Evolutionary conservation across 2,329 filamentous ascomycete genomes (phyloP), one percentile per base, ranked within the genome.

Genomic region (Epichloe bromicola): DNA sequence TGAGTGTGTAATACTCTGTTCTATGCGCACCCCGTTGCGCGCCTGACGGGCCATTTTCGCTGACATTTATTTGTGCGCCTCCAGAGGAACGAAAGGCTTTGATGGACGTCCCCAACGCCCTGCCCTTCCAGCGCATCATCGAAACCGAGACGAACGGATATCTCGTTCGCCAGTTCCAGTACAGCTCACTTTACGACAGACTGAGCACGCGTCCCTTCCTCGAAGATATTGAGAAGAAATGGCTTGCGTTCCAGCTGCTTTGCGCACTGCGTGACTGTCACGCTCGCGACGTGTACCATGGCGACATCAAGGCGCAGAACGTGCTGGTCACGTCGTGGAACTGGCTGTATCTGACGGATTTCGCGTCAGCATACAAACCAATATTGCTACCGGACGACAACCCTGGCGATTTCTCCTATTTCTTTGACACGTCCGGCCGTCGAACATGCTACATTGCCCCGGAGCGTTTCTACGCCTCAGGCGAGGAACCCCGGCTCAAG

Each of bases 261-360:
- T 96, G 89, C 66, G 90, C 88, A 3, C 73, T 98, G 53, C 83
- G 90, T 51, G 94, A 98, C 67, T 96, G 88, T 60, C 93, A 98
- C 66, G 76, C 85, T 30, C 79, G 85, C 45, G 87, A 94, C 60
- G 76, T 98, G 48, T 97, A 90, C 65, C 93, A 98, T 64, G 94
- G 93, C 52, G 94, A 98, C 63, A 97, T 98, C 72, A 98, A 98
- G 73, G 93, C 91, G 1, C 91, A 98, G 67, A 98, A 98, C 61
- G 82, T 95, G 37, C 74, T 98, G 46, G 91, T 98, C 48, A 98
- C 93, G 0, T 97, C 93, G 6, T 98, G 93, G 93, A 96, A 97
- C 70, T 98, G 94, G 93, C 76, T 98, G 2, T 98, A 97, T 65
- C 76, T 98, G 38, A 85, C 90, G n/a, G 93, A 98, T 66, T 98